Conservation (phyloP, 1,139 yeast genomes). For the Saccharomycopsis hybrid region DNA sequence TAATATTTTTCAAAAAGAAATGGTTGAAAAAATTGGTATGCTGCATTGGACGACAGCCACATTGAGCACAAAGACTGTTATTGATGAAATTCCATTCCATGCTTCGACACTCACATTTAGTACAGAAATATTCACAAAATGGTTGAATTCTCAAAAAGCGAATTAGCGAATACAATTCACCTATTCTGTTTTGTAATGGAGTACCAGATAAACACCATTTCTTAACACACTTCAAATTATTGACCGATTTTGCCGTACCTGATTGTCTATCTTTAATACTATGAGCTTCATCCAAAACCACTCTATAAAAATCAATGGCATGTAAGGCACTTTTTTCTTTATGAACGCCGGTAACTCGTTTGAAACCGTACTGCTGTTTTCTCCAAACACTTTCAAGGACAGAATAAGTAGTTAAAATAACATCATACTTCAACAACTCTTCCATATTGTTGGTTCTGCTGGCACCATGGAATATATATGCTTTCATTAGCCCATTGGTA, state of each 20-base stretch:
- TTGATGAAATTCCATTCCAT: conserved; percentile 79
- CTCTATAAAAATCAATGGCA: conserved; percentile 70
- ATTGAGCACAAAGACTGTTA: conserved; percentile 73
- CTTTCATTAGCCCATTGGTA: conserved; percentile 62
- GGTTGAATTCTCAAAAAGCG: conserved; percentile 81
- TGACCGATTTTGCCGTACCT: conserved; percentile 90
- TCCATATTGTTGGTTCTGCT: conserved; percentile 52
- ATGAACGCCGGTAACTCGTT: conserved; percentile 59
- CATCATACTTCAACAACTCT: conserved; percentile 64
- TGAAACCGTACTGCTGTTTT: conserved; percentile 78
- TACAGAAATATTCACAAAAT: conserved; percentile 83
- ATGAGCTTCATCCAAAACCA: conserved; percentile 95
- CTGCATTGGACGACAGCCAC: conserved; percentile 90
- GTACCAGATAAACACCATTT: conserved; percentile 94
- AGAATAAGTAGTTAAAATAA: conserved; percentile 84
- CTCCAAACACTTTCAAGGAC: conserved; percentile 84
- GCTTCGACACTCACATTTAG: conserved; percentile 78
- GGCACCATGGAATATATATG: conserved; percentile 78
- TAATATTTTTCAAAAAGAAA: conserved; percentile 88
- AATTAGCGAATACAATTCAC: conserved; percentile 88
- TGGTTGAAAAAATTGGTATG: conserved; percentile 95
- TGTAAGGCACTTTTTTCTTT: conserved; percentile 77
- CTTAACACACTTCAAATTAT: conserved; percentile 58
- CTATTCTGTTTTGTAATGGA: conserved; percentile 91
- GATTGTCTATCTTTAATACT: conserved; percentile 92